Evolutionary conservation across 306 rosid species (phyloP).

Genomic region (Acacia acuminata): DNA sequence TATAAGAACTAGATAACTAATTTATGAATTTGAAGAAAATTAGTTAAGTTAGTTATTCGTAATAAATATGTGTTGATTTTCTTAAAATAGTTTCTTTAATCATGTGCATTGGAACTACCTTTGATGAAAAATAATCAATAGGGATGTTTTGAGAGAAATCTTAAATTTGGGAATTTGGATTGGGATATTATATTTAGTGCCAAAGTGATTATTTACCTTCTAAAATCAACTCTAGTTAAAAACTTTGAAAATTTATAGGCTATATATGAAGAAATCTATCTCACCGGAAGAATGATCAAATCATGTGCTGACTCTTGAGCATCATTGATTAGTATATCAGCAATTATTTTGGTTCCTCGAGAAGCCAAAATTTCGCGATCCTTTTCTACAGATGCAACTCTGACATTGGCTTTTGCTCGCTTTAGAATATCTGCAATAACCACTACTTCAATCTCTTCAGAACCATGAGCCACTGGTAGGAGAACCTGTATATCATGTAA

Average conservation of each 20-base stretch:
- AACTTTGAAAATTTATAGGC: neutral
- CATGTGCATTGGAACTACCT: no score
- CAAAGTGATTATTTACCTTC: neutral
- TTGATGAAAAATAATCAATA: no score
- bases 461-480: conserved; percentile 87
- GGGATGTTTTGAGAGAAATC: no score
- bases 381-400: conserved; percentile 83
- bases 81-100: no score
- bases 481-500: conserved; percentile 61
- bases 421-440: conserved; percentile 77
- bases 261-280: conserved; percentile 27
- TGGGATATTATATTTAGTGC: no score
- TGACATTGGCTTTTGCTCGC: conserved; percentile 88
- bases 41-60: no score
- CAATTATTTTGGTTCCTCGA: conserved; percentile 73
- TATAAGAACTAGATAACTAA: no score
- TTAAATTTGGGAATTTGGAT: no score
- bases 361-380: conserved; percentile 61
- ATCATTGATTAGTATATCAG: conserved; percentile 69
- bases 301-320: conserved; percentile 74
- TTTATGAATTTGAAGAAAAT: no score
- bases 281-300: conserved; percentile 89
- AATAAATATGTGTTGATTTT: no score
- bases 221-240: neutral
- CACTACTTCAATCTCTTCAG: conserved; percentile 87